Conservation (phyloP, 768 basidiomycete species). For the Cystobasidium ongulense region DNA sequence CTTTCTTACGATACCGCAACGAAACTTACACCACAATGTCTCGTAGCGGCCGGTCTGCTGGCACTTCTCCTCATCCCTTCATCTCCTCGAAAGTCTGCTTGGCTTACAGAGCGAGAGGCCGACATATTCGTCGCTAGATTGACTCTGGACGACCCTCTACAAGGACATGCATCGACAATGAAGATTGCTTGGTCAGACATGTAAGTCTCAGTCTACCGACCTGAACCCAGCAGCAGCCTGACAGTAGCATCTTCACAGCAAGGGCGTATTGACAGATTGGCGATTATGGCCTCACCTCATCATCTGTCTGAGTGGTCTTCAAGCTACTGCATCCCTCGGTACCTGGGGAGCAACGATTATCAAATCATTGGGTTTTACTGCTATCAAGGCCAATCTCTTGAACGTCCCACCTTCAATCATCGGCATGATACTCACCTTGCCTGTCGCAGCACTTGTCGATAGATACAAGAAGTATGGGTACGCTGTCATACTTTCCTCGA, state of each 20-base stretch:
- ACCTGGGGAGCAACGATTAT: constrained; percentile 19
- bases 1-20: neutral
- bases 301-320: constrained; percentile 10
- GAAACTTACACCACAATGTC: neutral
- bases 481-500: constrained; percentile 15
- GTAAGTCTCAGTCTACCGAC: neutral
- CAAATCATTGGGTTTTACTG: constrained; percentile 21
- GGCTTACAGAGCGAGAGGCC: constrained; percentile 19
- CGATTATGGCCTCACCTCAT: constrained; percentile 14
- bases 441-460: constrained; percentile 1
- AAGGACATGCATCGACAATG: constrained; percentile 17
- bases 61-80: constrained; percentile 21
- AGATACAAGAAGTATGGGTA: neutral
- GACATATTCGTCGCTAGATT: constrained; percentile 20
- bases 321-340: neutral
- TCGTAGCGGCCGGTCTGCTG: constrained; percentile 8
- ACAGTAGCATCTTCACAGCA: neutral
- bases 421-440: neutral
- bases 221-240: neutral
- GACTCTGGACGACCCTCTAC: neutral
- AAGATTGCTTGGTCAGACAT: constrained; percentile 8
- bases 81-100: neutral
- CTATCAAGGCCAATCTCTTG: constrained; percentile 18
- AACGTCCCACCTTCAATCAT: constrained; percentile 8
- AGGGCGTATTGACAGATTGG: constrained; percentile 7